These are phyloP conservation scores for Davidsoniella eucalypti DNA, from an alignment of 2,329 filamentous ascomycete species.

Conservation along the genomic window DNA sequence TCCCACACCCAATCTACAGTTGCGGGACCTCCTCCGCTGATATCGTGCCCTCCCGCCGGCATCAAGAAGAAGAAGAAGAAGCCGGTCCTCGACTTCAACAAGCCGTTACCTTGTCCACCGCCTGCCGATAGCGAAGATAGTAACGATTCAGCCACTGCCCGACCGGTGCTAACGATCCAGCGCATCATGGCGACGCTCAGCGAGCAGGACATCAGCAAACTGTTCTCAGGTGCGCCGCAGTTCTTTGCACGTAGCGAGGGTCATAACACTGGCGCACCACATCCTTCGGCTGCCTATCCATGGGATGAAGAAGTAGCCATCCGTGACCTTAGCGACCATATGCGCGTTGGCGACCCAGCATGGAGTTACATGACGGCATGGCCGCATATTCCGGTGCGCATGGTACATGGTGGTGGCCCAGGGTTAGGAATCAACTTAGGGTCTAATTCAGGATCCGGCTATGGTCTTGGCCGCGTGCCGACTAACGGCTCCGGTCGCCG, in stretches of 20 bases:
- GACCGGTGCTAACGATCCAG: constrained; percentile 33
- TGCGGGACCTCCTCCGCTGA: background rate
- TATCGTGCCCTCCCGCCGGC: background rate
- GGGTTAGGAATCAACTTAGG: background rate
- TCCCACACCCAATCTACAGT: background rate
- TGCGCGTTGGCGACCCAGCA: constrained; percentile 44
- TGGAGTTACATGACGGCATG: constrained; percentile 48
- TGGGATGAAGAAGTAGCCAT: constrained; percentile 47
- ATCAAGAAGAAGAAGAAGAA: background rate
- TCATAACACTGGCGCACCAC: constrained; percentile 41
- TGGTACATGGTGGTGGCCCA: too few relatives aligned
- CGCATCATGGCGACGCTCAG: constrained; percentile 44
- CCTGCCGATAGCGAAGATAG: constrained; percentile 20
- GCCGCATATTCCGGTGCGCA: constrained; percentile 35
- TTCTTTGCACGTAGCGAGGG: constrained; percentile 47
- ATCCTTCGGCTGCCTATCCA: constrained; percentile 49
- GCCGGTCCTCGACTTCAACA: constrained; percentile 30
- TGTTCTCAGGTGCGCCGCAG: constrained; percentile 62
- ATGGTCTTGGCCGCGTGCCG: background rate
- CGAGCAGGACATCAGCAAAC: constrained; percentile 45
- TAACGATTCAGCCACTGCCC: constrained; percentile 24
- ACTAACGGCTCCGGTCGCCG: constrained; percentile 19
- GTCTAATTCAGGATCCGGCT: background rate
- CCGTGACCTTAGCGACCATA: constrained; percentile 47
- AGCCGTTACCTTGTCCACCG: constrained; percentile 39